Evolutionary conservation across 495 filamentous ascomycete species (phyloP), one percentile per base, ranked within the genome.

Genomic region (Tetracladium setigerum): DNA sequence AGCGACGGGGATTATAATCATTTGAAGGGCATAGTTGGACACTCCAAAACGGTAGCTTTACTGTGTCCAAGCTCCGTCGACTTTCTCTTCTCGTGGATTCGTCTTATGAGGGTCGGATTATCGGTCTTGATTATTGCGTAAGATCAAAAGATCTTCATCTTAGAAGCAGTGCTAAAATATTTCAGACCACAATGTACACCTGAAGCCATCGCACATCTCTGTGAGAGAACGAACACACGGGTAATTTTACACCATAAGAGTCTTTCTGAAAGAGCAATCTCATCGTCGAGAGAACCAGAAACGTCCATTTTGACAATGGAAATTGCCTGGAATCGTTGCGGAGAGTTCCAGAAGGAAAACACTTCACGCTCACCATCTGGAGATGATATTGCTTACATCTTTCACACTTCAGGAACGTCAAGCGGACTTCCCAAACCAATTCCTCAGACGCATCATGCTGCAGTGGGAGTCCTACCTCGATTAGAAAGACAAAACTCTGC

Each of bases 401-500:
- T 64, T 43, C 71, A 77, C 38, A 73, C 70, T 0, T 74, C 71
- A 14, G 76, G 76, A 1, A 79, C 76, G 2, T 75, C 74, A 4
- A 67, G 66, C 13, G 76, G 76, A 1, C 41, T 72, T 7, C 76
- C 77, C 1, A 79, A 79, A 41, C 67, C 73, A 1, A 74, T 82
- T 4, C 62, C 60, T 1, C 70, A 78, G 39, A 59, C 63, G 4
- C 76, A 82, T 54, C 62, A 59, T 22, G 67, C 59, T 9, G 72
- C 66, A 4, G 62, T 78, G 5, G 72, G 67, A 0, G 67, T 70
- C 4, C 60, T 81, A 1, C 77, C 75, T 2, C 54, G 47, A 13
- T 64, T 77, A 15, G 31, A 42, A 2, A 48, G 61, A n/a, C 38
- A 41, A 2, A 17, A 46, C 0, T 34, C 47, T n/a, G 67, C 73